Evolutionary conservation across 2,329 filamentous ascomycete genomes (phyloP).

Genomic region (Fusarium sp.): DNA sequence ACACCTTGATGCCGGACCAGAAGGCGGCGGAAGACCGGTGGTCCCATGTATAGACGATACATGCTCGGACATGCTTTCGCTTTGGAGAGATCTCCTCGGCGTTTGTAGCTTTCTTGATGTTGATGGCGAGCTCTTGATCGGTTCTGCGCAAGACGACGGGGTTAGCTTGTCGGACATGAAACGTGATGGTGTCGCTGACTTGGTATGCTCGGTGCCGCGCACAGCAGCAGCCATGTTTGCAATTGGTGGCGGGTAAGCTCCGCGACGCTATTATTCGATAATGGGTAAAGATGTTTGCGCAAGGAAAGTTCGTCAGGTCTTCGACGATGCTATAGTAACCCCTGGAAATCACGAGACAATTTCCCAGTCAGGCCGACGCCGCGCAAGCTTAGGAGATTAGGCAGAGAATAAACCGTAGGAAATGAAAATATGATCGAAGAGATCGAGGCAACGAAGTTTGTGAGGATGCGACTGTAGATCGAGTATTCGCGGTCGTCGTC

Average conservation of each 20-base stretch:
- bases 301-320: constrained; percentile 20
- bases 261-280: constrained; percentile 22
- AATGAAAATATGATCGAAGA: background rate
- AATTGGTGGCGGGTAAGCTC: constrained; percentile 32
- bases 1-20: constrained; percentile 99
- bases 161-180: constrained; percentile 28
- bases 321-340: constrained; percentile 19
- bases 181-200: constrained; percentile 45
- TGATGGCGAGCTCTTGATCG: constrained; percentile 75
- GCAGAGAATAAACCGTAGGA: background rate
- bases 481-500: constrained; percentile 42
- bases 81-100: constrained; percentile 76
- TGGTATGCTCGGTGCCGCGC: constrained; percentile 52
- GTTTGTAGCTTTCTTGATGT: constrained; percentile 77
- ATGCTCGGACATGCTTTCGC: constrained; percentile 95
- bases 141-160: constrained; percentile 58
- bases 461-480: constrained; percentile 4
- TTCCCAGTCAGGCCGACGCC: constrained; percentile 37
- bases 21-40: constrained; percentile 95
- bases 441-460: background rate
- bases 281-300: constrained; percentile 11
- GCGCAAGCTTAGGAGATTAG: constrained; percentile 26
- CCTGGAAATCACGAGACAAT: constrained; percentile 46
- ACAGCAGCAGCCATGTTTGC: constrained; percentile 48
- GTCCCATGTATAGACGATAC: constrained; percentile 99